These are phyloP conservation scores for Phlyctochytrium planicorne DNA, from an alignment of 192 early-diverging fungal species.

Conservation along the genomic window DNA sequence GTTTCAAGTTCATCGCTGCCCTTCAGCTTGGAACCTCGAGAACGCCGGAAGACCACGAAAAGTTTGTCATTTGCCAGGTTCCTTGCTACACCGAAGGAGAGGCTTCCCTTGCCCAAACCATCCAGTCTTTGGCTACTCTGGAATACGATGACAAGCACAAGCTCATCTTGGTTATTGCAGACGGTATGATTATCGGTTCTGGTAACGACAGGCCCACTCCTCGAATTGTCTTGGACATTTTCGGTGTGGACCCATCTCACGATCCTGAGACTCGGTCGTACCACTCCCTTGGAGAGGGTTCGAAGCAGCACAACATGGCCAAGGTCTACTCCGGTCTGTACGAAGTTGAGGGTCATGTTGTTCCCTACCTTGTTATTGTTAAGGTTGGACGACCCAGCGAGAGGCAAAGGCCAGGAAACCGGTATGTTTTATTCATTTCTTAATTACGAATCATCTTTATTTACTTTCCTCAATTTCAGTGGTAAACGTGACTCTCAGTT, in stretches of 20 bases:
- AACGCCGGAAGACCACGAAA: constrained; percentile 86
- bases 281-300: constrained; percentile 80
- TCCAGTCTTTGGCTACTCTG: constrained; percentile 88
- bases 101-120: constrained; percentile 85
- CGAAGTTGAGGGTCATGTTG: constrained; percentile 87
- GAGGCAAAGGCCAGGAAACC: constrained; percentile 86
- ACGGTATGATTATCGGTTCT: constrained; percentile 92
- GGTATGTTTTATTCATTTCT: constrained; percentile 51
- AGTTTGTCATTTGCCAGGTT: constrained; percentile 93
- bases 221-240: constrained; percentile 93
- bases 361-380: constrained; percentile 94
- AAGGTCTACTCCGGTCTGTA: constrained; percentile 98
- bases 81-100: constrained; percentile 99
- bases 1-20: constrained; percentile 64
- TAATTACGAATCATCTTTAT: not conserved
- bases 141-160: constrained; percentile 98
- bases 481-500: constrained; percentile 99
- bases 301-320: constrained; percentile 85
- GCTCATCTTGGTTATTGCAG: constrained; percentile 91
- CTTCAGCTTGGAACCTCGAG: constrained; percentile 50
- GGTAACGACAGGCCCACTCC: constrained; percentile 97
- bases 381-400: constrained; percentile 91
- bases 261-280: constrained; percentile 73
- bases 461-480: constrained; percentile 13
- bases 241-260: constrained; percentile 84